Percentiles rank a stretch among this genome's conserved stretches.
phyloP scores from a whole-genome alignment of 441 rosid species.

The Raphanus hybrid region DNA sequence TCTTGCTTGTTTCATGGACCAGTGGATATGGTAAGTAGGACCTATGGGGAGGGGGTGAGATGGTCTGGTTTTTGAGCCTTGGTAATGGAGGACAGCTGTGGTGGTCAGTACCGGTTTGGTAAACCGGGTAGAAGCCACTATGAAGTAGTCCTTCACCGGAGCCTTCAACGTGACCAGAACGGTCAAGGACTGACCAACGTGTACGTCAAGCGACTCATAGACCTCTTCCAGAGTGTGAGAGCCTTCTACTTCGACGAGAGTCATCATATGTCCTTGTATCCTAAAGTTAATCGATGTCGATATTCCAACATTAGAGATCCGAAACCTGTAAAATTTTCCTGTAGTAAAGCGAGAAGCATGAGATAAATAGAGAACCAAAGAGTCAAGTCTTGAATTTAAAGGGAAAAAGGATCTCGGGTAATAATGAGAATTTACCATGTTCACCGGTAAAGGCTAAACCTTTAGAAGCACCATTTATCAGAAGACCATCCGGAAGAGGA shows the following conservation, averaged over 20 bases:
- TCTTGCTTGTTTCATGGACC: slow-evolving; percentile 90
- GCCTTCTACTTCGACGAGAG: slow-evolving; percentile 84
- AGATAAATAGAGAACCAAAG: not conserved
- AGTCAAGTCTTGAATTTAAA: not conserved
- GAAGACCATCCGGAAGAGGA: slow-evolving; percentile 64
- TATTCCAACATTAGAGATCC: slow-evolving; percentile 76
- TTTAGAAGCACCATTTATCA: slow-evolving; percentile 55
- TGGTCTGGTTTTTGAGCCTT: slow-evolving; percentile 54
- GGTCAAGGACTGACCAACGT: slow-evolving; percentile 69
- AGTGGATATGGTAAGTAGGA: slow-evolving; percentile 72
- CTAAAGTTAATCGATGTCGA: slow-evolving; percentile 76
- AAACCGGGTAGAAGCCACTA: slow-evolving; percentile 78
- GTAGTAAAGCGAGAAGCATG: slow-evolving; percentile 4
- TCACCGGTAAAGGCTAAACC: slow-evolving; percentile 52
- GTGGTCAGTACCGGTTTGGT: slow-evolving; percentile 58
- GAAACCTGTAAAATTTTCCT: slow-evolving; percentile 64
- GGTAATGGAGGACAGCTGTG: slow-evolving; percentile 61
- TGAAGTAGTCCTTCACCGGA: slow-evolving; percentile 56
- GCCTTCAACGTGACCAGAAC: slow-evolving; percentile 55
- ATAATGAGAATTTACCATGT: slow-evolving; percentile 47
- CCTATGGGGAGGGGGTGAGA: slow-evolving; percentile 67
- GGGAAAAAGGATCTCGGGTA: not conserved
- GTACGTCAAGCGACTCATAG: slow-evolving; percentile 75
- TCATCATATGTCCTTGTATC: slow-evolving; percentile 76
- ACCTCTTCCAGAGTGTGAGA: slow-evolving; percentile 66